Evolutionary conservation across 1,284 basidiomycete genomes (phyloP), one percentile per base, ranked within the genome.

Genomic region (Mixia osmundae): DNA sequence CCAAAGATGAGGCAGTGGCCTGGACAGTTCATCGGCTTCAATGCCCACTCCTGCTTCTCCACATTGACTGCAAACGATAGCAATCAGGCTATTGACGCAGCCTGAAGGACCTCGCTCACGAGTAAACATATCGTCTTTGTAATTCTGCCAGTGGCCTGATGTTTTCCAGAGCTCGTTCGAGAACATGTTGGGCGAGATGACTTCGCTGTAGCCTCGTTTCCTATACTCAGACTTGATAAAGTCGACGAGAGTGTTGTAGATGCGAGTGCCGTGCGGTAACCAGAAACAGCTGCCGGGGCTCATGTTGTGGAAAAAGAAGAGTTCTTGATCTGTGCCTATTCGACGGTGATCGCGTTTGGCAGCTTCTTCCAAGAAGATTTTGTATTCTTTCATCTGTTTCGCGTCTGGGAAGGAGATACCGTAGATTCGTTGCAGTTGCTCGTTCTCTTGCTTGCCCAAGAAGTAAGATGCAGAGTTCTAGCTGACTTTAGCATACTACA

Each of bases 21-120:
- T 0, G 91, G 91, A 56, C 91, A 97, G 60, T 99, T 99, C 91
- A 99, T 99, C 14, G 91, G 91, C 61, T 95, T 95, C 41, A 89
- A 64, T 1, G 67, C 85, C 69, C 79, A 91, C 51, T 34, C 33
- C 25, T 95, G 87, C 61, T 97, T 94, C 61, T 97, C 91, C 40
- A 95, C 63, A 44, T 80, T 75, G 38, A 97, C 71, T 27, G 25
- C 33, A 65, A 55, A 34, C 33, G 25, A 25, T 26, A 10, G 10
- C n/a, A n/a, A 26, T 10, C n/a, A 10, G 10, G n/a, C 25, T n/a
- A 26, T n/a, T 26, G 25, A 26, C n/a, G 10, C 10, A 10, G n/a
- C 10, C 10, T 10, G 25, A 26, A 26, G 25, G 10, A 26, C 25
- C n/a, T 26, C 25, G n/a, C 10, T n/a, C 10, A 10, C 10, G 25